Evolutionary conservation across 768 basidiomycete genomes (phyloP).

Genomic region (Amanita pseudoporphyria): DNA sequence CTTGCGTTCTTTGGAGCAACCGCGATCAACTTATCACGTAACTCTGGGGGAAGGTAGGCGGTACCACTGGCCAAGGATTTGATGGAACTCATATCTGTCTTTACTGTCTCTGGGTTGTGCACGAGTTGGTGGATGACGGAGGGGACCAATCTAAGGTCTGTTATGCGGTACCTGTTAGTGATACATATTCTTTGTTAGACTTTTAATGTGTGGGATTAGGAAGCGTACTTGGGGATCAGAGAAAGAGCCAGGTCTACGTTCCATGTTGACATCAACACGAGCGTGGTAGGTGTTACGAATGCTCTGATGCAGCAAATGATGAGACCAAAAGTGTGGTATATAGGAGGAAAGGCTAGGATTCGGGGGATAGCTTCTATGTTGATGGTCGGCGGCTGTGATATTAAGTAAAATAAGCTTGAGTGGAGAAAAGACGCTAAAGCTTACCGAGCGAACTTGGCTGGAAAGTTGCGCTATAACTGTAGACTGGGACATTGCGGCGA

Average conservation of each 20-base stretch:
- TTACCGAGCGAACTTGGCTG: constrained; percentile 29
- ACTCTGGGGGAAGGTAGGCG: too few relatives aligned
- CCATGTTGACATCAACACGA: constrained; percentile 58
- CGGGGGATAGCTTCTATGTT: constrained; percentile 36
- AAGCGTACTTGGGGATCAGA: too few relatives aligned
- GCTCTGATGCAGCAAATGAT: constrained; percentile 39
- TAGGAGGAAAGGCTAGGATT: constrained; percentile 49
- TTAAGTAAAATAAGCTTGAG: background rate
- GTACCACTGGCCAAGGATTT: constrained; percentile 40
- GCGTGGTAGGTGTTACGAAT: too few relatives aligned
- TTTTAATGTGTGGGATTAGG: too few relatives aligned
- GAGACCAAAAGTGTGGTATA: constrained; percentile 61
- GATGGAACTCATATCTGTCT: constrained; percentile 46
- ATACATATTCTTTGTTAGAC: too few relatives aligned
- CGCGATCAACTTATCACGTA: constrained; percentile 25
- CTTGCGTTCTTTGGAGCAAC: constrained; percentile 24
- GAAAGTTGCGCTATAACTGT: constrained; percentile 20
- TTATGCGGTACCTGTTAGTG: constrained; percentile 53
- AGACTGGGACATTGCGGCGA: constrained; percentile 31
- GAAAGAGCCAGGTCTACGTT: constrained; percentile 20
- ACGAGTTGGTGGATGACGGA: constrained; percentile 59
- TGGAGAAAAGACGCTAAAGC: constrained; percentile 5
- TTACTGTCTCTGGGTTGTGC: constrained; percentile 38
- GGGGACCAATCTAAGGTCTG: constrained; percentile 44
- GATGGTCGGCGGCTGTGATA: constrained; percentile 23